These are phyloP conservation scores for Stagonosporopsis chrysanthemi DNA, from an alignment of 2,329 filamentous ascomycete genomes.

Conservation along the genomic window DNA sequence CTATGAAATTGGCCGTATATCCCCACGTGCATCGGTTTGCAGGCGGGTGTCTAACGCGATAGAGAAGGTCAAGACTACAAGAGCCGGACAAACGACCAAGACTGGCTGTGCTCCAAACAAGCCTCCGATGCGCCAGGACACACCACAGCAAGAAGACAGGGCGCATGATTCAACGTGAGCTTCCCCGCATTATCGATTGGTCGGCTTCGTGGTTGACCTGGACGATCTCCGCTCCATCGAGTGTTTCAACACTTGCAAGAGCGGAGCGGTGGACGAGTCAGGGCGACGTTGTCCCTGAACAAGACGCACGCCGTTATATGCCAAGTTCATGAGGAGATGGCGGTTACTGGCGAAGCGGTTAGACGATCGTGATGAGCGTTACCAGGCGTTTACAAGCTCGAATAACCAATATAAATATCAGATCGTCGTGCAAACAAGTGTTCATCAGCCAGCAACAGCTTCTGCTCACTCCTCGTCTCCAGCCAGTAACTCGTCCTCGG, in stretches of 20 bases:
- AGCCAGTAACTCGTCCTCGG: background rate
- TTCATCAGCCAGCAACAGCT: conserved; percentile 4
- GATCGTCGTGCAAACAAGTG: background rate
- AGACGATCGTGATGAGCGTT: conserved; percentile 3
- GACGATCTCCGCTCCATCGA: conserved; percentile 16
- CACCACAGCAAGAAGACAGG: conserved; percentile 6
- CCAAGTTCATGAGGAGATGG: conserved; percentile 6
- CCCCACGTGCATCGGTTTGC: conserved; percentile 19
- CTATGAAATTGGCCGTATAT: conserved; percentile 7
- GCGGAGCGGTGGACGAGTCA: conserved; percentile 11
- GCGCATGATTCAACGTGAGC: conserved; percentile 17
- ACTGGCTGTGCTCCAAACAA: conserved; percentile 19
- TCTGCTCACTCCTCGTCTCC: background rate
- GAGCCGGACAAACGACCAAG: conserved; percentile 20
- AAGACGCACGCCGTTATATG: conserved; percentile 14
- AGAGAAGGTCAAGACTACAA: conserved; percentile 31
- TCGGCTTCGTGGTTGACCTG: background rate
- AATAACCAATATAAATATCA: conserved; percentile 5
- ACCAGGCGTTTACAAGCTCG: no score
- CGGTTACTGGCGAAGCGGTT: background rate
- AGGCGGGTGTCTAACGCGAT: conserved; percentile 27
- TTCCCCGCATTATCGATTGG: conserved; percentile 19
- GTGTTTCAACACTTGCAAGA: background rate
- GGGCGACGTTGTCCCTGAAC: conserved; percentile 16
- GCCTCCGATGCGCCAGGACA: conserved; percentile 22